Evolutionary conservation across 2,329 filamentous ascomycete species (phyloP).

Genomic region (Trichophyton rubrum): DNA sequence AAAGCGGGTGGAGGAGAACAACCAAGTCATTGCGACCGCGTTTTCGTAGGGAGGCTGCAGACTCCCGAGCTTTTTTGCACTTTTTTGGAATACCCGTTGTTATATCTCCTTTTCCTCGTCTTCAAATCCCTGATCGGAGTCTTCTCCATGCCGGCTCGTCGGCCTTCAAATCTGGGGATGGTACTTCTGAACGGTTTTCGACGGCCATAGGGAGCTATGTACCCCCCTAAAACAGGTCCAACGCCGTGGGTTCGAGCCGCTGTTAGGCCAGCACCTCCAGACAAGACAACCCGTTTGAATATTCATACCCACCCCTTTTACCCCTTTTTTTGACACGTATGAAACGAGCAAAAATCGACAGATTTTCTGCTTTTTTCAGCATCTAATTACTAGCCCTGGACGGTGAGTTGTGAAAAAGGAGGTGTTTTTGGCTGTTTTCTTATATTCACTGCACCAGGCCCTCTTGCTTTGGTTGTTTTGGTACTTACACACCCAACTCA

Average conservation of each 20-base stretch:
- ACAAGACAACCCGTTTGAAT: not conserved
- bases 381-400: not conserved
- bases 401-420: not conserved
- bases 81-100: not conserved
- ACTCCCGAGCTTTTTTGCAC: not conserved
- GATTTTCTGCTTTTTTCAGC: not conserved
- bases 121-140: not conserved
- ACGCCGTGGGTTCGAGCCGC: not conserved
- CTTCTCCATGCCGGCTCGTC: not conserved
- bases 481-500: no score
- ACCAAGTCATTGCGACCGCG: conserved; percentile 4
- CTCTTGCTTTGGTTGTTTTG: no score
- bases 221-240: not conserved
- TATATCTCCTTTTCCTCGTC: not conserved
- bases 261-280: not conserved
- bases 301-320: not conserved
- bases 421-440: not conserved
- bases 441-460: not conserved
- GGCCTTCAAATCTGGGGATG: not conserved
- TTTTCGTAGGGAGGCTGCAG: not conserved
- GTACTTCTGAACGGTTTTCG: not conserved
- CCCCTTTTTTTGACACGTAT: not conserved
- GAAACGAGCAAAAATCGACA: no score
- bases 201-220: not conserved
- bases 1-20: conserved; percentile 1